Base-by-base conservation (phyloP, 2,329 filamentous ascomycete species). In the Exutisphaerella laricina region DNA sequence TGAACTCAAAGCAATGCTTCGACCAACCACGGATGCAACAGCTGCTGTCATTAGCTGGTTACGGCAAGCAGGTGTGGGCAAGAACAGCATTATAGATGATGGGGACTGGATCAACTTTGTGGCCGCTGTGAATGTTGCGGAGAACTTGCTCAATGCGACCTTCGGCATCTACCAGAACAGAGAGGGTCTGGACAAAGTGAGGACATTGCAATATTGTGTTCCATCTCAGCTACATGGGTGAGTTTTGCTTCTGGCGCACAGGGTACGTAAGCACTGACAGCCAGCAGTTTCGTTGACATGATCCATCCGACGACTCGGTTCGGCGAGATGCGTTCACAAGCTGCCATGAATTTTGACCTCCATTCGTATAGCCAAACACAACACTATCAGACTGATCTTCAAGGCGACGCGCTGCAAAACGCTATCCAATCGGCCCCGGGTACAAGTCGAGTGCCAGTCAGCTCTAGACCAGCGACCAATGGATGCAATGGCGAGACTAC, bases 21-120 rank as follows among this genome's bases (percentile, higher is more conserved):
- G 73, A 13, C 78, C 79, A 0, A 63, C 68, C 3, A 58, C 65
- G 1, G 66, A 71, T 16, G 71, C 73, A 3, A 70, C 71, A 10
- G 57, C 67, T 20, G 66, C 67, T 2, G 70, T 84, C 13, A 50
- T 75, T 3, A 57, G 62, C 5, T 85, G 81, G 80, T 67, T 85
- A 10, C 54, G 64, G 21, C 56, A 66, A 17, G 70, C 75, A 41
- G 73, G 71, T 25, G 65, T 84, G 21, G 53, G 68, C 2, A 62
- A 66, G 3, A 69, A 80, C 4, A 36, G 38, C 10, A 45, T 52
- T 12, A 65, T 75, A 35, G 66, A 76, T 9, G 64, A 72, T 48
- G 70, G 73, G 45, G 73, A 82, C 58, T 84, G 79, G 79, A 68
- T 85, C 54, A 76, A 72, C 48, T 51, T 84, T 56, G 64, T 66